These are phyloP conservation scores for Tinospora cordifolia DNA, from an alignment of 164 flowering plant species.

Conservation along the genomic window DNA sequence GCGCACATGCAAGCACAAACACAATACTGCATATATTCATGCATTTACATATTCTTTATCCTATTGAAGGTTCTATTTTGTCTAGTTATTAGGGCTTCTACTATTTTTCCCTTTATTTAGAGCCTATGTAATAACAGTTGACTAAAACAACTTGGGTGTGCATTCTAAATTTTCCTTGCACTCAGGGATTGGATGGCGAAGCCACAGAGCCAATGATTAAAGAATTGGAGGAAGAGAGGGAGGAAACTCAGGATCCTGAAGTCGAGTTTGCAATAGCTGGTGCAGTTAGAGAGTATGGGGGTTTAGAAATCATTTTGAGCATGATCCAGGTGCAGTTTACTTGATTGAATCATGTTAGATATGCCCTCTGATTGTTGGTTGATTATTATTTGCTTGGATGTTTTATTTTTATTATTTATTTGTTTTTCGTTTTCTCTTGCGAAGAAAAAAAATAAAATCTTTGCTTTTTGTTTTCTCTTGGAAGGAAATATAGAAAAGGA, in stretches of 20 bases:
- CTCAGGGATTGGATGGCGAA: conserved; percentile 97
- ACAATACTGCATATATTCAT: too few relatives aligned
- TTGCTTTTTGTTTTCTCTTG: neutral
- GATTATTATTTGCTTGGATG: neutral
- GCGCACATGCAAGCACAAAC: too few relatives aligned
- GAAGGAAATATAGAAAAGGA: too few relatives aligned
- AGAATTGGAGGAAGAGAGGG: conserved; percentile 95
- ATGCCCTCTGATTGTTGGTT: neutral
- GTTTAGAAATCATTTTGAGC: conserved; percentile 79
- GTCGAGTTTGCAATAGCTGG: conserved; percentile 97
- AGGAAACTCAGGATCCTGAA: conserved; percentile 96
- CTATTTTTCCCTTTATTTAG: neutral
- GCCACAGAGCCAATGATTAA: conserved; percentile 99
- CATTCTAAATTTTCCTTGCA: conserved; percentile 6
- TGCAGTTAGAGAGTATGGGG: conserved; percentile 89
- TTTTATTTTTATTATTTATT: too few relatives aligned
- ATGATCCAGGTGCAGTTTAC: conserved; percentile 69
- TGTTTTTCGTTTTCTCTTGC: too few relatives aligned
- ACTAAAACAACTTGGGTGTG: neutral
- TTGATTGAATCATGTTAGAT: neutral
- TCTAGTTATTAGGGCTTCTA: neutral
- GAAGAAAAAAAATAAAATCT: too few relatives aligned
- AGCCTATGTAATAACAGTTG: neutral
- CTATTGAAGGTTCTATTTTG: neutral
- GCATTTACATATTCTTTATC: too few relatives aligned